Evolutionary conservation across 495 filamentous ascomycete species (phyloP).

Genomic region (Gamarada debralockiae): DNA sequence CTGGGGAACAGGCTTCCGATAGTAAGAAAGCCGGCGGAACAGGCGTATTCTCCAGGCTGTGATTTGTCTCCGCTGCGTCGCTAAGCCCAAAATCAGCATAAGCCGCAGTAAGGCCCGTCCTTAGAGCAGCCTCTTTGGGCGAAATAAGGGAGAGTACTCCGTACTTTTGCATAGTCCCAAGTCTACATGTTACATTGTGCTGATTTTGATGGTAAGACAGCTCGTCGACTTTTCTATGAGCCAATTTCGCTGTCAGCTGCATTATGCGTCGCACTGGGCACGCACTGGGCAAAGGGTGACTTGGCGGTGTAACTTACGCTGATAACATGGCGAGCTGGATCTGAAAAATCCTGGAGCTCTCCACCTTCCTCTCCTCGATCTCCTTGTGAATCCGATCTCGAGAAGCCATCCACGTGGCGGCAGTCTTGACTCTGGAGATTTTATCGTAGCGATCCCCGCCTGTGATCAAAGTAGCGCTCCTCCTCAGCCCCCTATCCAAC

Average conservation of each 20-base stretch:
- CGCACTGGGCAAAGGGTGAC: background rate
- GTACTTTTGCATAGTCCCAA: too few species aligned
- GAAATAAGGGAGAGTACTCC: too few species aligned
- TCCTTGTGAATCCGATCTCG: background rate
- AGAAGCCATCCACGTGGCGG: background rate
- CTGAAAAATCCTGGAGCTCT: slow-evolving; percentile 5
- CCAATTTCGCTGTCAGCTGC: too few species aligned
- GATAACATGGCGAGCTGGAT: slow-evolving; percentile 5
- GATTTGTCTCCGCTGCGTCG: background rate
- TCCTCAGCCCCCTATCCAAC: slow-evolving; percentile 1
- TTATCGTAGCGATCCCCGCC: slow-evolving; percentile 5
- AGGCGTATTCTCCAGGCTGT: background rate
- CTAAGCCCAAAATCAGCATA: background rate
- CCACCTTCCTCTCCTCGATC: slow-evolving; percentile 3
- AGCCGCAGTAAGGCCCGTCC: too few species aligned
- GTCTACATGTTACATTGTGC: slow-evolving; percentile 1
- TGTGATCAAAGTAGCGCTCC: background rate
- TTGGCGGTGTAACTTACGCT: background rate
- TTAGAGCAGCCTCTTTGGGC: too few species aligned
- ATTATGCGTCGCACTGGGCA: too few species aligned
- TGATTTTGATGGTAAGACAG: slow-evolving; percentile 7
- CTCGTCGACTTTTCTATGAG: slow-evolving; percentile 10
- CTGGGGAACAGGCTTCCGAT: slow-evolving; percentile 6
- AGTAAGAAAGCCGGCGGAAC: background rate
- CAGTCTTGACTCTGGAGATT: slow-evolving; percentile 4